phyloP scores from a whole-genome alignment of 805 yeast genomes.

The Kodamaea neixiangensis region DNA sequence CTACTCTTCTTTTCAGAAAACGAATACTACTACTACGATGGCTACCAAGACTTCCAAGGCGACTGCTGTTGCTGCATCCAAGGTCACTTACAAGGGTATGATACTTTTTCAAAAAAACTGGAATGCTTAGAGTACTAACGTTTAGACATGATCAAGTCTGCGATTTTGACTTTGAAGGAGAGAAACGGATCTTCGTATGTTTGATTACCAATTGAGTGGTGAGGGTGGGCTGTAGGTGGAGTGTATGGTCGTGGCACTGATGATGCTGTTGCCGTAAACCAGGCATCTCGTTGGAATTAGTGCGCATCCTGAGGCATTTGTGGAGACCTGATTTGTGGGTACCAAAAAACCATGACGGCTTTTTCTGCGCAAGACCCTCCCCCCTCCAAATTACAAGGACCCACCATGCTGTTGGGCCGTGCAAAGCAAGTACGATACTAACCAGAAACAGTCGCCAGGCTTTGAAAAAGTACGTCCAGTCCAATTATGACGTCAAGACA shows the following conservation, averaged over 20 bases:
- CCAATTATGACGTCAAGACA: conserved; percentile 60
- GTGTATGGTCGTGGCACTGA: too few relatives aligned
- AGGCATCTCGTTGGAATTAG: too few relatives aligned
- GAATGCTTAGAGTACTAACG: conserved; percentile 16
- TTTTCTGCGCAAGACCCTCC: background rate
- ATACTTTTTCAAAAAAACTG: conserved; percentile 8
- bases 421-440: conserved; percentile 14
- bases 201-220: background rate
- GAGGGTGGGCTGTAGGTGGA: too few relatives aligned
- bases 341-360: background rate
- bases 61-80: conserved; percentile 25
- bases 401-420: background rate
- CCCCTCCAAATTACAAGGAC: background rate
- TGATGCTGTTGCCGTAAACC: too few relatives aligned
- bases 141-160: conserved; percentile 64
- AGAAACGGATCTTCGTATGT: conserved; percentile 76
- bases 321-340: background rate
- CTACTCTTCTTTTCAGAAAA: conserved; percentile 6
- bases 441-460: conserved; percentile 67
- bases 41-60: conserved; percentile 29
- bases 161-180: conserved; percentile 69
- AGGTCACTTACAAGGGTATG: conserved; percentile 51
- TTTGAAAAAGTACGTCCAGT: conserved; percentile 76
- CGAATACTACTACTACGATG: conserved; percentile 23
- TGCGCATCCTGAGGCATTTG: background rate